Conservation (phyloP, 345 rosid species). For the Rhizophora mangle region DNA sequence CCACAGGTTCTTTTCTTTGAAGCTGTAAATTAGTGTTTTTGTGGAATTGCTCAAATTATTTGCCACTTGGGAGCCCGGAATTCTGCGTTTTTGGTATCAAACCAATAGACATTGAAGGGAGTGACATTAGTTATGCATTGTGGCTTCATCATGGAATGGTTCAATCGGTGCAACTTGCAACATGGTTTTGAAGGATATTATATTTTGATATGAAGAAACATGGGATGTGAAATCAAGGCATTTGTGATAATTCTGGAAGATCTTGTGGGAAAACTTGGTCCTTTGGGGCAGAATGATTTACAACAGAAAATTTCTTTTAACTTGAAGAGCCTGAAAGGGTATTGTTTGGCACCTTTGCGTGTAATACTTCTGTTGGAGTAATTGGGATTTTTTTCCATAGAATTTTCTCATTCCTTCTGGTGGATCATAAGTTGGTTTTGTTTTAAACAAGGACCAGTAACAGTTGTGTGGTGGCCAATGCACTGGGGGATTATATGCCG, state of each 20-base stretch:
- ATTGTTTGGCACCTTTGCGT: slow-evolving; percentile 17
- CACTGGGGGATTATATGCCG: slow-evolving; percentile 6
- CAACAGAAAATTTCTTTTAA: slow-evolving; percentile 12
- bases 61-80: slow-evolving; percentile 19
- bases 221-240: slow-evolving; percentile 19
- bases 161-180: slow-evolving; percentile 13
- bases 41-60: slow-evolving; percentile 23
- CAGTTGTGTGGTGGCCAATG: slow-evolving; percentile 10
- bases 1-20: slow-evolving; percentile 95
- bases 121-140: slow-evolving; percentile 17
- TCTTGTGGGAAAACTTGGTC: slow-evolving; percentile 25
- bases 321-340: slow-evolving; percentile 22
- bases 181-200: slow-evolving; percentile 14
- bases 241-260: slow-evolving; percentile 12
- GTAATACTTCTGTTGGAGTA: slow-evolving; percentile 2
- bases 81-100: slow-evolving; percentile 12
- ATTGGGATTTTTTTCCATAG: slow-evolving; percentile 6
- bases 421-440: slow-evolving; percentile 22
- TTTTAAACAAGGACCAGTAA: slow-evolving; percentile 8
- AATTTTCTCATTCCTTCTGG: slow-evolving; percentile 3
- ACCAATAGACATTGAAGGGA: slow-evolving; percentile 17
- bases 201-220: slow-evolving; percentile 12
- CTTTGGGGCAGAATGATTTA: slow-evolving; percentile 21
- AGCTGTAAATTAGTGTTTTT: slow-evolving; percentile 45
- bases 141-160: slow-evolving; percentile 24